These are phyloP conservation scores for Tricladium varicosporioides DNA, from an alignment of 2,329 filamentous ascomycete genomes.

Conservation along the genomic window DNA sequence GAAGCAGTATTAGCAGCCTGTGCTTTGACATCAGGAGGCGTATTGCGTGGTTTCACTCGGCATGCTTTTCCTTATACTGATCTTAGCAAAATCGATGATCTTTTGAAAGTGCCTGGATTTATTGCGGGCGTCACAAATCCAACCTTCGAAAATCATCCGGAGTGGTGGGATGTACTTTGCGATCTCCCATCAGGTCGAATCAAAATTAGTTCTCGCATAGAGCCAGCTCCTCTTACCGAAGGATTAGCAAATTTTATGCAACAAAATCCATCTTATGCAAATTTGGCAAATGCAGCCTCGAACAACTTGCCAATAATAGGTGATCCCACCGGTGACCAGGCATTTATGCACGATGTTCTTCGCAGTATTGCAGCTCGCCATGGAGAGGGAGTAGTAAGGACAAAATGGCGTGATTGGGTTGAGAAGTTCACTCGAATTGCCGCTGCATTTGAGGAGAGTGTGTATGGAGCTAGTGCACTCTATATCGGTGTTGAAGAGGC, in stretches of 20 bases:
- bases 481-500: slow-evolving; percentile 78
- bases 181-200: slow-evolving; percentile 89
- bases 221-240: slow-evolving; percentile 77
- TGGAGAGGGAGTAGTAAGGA: slow-evolving; percentile 84
- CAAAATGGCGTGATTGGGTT: slow-evolving; percentile 95
- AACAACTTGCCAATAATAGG: slow-evolving; percentile 32
- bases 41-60: slow-evolving; percentile 90
- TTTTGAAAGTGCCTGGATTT: slow-evolving; percentile 93
- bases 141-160: slow-evolving; percentile 88
- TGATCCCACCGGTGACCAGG: slow-evolving; percentile 81
- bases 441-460: slow-evolving; percentile 90
- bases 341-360: slow-evolving; percentile 85
- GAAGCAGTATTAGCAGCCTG: slow-evolving; percentile 98
- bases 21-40: slow-evolving; percentile 84
- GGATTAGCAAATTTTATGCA: slow-evolving; percentile 86
- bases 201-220: slow-evolving; percentile 89
- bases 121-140: slow-evolving; percentile 98
- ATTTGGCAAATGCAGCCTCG: slow-evolving; percentile 42
- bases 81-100: slow-evolving; percentile 93
- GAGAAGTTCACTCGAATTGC: slow-evolving; percentile 88
- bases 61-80: slow-evolving; percentile 98
- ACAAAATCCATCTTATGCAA: slow-evolving; percentile 60
- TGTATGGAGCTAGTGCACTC: slow-evolving; percentile 89
- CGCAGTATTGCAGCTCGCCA: slow-evolving; percentile 81
- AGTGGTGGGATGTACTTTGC: slow-evolving; percentile 98